Conservation (phyloP, 352 stramenopile species). For the Globisporangium sylvaticum region DNA sequence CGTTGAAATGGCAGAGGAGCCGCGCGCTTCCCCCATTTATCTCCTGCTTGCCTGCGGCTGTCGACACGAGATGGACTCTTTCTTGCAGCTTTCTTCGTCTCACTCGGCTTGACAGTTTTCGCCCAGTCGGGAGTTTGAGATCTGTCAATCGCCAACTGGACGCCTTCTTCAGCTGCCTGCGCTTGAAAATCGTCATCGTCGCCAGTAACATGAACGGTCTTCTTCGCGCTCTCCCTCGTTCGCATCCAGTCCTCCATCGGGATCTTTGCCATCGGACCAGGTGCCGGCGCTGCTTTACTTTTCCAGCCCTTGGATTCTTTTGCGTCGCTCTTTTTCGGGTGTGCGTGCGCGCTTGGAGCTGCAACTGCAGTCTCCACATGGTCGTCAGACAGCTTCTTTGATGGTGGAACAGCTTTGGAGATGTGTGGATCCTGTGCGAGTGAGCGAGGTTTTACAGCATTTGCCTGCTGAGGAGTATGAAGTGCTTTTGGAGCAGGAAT, state of each 20-base stretch:
- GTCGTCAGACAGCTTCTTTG: not conserved
- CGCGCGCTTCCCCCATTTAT: constrained; percentile 17
- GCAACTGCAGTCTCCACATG: not conserved
- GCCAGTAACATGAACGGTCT: constrained; percentile 30
- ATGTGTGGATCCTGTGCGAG: not conserved
- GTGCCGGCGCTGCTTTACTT: constrained; percentile 34
- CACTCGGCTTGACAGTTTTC: constrained; percentile 26
- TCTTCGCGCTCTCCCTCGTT: constrained; percentile 52
- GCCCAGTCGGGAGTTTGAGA: constrained; percentile 64
- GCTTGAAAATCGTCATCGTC: not conserved
- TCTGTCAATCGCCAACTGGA: constrained; percentile 36
- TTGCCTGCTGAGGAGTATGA: not conserved
- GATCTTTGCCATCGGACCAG: constrained; percentile 48
- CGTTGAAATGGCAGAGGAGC: not conserved
- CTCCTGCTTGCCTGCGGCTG: constrained; percentile 10
- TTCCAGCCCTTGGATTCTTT: constrained; percentile 41
- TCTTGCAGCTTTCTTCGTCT: constrained; percentile 6
- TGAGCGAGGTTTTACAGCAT: not conserved
- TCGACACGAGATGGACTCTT: constrained; percentile 16
- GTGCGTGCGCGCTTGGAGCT: not conserved
- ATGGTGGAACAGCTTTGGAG: not conserved
- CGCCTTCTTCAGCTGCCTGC: not conserved
- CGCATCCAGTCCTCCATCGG: constrained; percentile 76
- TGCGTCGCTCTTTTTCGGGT: constrained; percentile 10
- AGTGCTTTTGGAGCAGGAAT: constrained; percentile 9